Evolutionary conservation across 164 flowering plant genomes (phyloP).

Genomic region (grape (Vitis vinifera)): DNA sequence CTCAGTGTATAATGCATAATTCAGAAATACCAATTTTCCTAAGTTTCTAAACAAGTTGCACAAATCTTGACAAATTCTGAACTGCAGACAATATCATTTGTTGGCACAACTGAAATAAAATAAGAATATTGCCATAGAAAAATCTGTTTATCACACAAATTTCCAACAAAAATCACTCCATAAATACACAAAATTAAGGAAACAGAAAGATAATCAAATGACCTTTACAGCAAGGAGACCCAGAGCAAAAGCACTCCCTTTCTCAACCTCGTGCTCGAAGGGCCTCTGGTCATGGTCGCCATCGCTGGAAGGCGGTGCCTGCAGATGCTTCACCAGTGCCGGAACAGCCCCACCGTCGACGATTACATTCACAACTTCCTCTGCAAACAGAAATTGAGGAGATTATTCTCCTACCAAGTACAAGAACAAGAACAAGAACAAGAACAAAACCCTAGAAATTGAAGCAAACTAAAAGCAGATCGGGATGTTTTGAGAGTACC

Average conservation of each 20-base stretch:
- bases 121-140: too few relatives aligned
- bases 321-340: constrained; percentile 76
- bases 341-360: constrained; percentile 89
- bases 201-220: not conserved
- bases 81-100: too few relatives aligned
- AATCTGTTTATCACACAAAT: too few relatives aligned
- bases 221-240: constrained; percentile 94
- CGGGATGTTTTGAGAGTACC: constrained; percentile 30
- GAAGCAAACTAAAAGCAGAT: constrained; percentile 12
- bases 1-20: too few relatives aligned
- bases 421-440: not conserved
- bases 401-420: not conserved
- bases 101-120: too few relatives aligned
- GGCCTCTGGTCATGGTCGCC: constrained; percentile 43
- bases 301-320: constrained; percentile 51
- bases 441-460: not conserved
- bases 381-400: constrained; percentile 29
- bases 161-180: too few relatives aligned
- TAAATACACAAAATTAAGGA: not conserved
- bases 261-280: constrained; percentile 87
- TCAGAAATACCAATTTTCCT: too few relatives aligned
- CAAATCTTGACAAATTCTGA: too few relatives aligned
- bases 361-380: constrained; percentile 74
- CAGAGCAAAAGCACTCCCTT: constrained; percentile 80
- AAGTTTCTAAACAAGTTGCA: too few relatives aligned